These are phyloP conservation scores for Bacidia gigantensis DNA, from an alignment of 495 filamentous ascomycete genomes.

Conservation along the genomic window DNA sequence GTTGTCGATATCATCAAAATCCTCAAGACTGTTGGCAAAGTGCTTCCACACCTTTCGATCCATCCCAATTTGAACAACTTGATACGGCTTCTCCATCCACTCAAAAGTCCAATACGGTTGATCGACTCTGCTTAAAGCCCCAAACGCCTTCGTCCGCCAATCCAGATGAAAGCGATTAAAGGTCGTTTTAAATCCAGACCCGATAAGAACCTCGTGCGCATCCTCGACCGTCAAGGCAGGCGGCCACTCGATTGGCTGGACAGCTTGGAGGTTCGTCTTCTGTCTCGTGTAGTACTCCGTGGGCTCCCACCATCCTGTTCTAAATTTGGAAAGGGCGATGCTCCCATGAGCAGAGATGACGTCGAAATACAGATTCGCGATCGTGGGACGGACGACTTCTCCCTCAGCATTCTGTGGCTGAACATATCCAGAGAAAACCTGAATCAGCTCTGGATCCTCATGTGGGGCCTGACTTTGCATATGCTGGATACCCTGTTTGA, in stretches of 20 bases:
- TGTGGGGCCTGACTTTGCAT: neutral
- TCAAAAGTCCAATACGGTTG: neutral
- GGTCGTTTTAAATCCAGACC: neutral
- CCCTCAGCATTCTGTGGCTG: neutral
- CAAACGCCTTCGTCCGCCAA: neutral
- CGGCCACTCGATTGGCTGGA: neutral
- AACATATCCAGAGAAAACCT: neutral
- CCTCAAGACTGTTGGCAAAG: no score
- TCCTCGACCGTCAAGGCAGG: neutral
- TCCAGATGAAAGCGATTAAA: neutral
- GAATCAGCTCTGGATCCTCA: neutral
- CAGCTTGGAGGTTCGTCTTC: neutral
- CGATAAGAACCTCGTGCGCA: neutral
- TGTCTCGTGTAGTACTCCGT: neutral
- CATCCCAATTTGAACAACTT: neutral
- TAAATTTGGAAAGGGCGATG: neutral
- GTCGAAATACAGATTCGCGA: neutral
- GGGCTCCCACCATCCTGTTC: neutral
- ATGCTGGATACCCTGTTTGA: neutral
- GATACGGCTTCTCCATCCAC: neutral
- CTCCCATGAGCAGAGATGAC: neutral
- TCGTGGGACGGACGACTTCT: neutral
- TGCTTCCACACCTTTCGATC: neutral
- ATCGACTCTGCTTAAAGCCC: neutral
- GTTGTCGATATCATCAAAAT: no score